phyloP scores from a whole-genome alignment of 1,139 yeast genomes.

The Ogataea hybrid region DNA sequence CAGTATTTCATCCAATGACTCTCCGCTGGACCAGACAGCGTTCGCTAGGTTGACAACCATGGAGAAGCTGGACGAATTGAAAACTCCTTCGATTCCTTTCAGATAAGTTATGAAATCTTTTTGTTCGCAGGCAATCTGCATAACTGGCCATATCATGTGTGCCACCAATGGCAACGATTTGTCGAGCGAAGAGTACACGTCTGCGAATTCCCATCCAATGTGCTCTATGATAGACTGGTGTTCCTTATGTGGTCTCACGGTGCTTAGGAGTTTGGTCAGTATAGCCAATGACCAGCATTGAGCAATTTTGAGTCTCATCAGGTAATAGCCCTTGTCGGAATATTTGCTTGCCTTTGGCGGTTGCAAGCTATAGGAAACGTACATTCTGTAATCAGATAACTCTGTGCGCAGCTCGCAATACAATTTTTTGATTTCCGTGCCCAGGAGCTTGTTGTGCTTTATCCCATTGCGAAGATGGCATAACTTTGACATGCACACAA shows the following conservation, averaged over 20 bases:
- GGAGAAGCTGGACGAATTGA: conserved; percentile 43
- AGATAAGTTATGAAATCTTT: conserved; percentile 18
- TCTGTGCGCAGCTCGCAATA: conserved; percentile 34
- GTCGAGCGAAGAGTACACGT: conserved; percentile 40
- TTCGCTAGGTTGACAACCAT: conserved; percentile 37
- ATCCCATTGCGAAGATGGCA: conserved; percentile 40
- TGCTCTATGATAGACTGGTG: conserved; percentile 25
- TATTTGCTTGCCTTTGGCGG: conserved; percentile 6
- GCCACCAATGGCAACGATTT: conserved; percentile 39
- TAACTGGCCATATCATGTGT: conserved; percentile 54
- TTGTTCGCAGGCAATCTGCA: conserved; percentile 43
- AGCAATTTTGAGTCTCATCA: conserved; percentile 40
- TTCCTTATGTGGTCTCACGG: conserved; percentile 27
- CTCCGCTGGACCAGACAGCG: conserved; percentile 38
- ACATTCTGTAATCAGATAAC: conserved; percentile 41
- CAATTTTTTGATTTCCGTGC: conserved; percentile 19
- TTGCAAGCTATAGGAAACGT: conserved; percentile 31
- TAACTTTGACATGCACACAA: conserved; percentile 40
- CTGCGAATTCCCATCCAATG: conserved; percentile 42
- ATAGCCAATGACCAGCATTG: conserved; percentile 52
- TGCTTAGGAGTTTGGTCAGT: conserved; percentile 32
- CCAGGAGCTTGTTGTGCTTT: conserved; percentile 14
- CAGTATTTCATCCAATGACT: conserved; percentile 38
- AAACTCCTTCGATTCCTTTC: conserved; percentile 36
- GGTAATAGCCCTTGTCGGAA: conserved; percentile 18